These are phyloP conservation scores for Bassia scoparia DNA, from an alignment of 148 eudicot species.

Conservation along the genomic window DNA sequence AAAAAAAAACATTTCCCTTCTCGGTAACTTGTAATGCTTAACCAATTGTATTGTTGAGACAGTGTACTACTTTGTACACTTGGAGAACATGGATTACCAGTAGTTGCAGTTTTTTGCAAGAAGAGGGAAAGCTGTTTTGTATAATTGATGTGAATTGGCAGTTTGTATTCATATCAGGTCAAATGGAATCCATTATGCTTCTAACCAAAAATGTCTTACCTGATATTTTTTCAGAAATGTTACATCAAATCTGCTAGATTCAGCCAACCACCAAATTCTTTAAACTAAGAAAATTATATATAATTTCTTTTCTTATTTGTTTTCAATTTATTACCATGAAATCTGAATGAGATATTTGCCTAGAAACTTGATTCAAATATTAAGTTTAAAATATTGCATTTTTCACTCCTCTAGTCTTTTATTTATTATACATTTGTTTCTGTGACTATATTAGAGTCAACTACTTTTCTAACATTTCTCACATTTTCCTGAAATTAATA, in stretches of 20 bases:
- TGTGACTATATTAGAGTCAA: not conserved
- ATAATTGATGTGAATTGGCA: not conserved
- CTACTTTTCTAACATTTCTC: not conserved
- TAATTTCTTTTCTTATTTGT: not conserved
- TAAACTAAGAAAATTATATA: not conserved
- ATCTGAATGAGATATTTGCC: not conserved
- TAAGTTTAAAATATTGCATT: not conserved
- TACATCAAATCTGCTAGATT: constrained; percentile 19
- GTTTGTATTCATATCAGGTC: not conserved
- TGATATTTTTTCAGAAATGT: constrained; percentile 2
- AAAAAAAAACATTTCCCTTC: too few species aligned
- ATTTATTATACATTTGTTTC: too few species aligned
- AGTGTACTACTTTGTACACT: too few species aligned
- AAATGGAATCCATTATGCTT: constrained; percentile 13
- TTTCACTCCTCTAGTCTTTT: not conserved
- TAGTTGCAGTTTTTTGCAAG: too few species aligned
- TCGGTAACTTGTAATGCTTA: too few species aligned
- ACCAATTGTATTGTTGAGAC: too few species aligned
- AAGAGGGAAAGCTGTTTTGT: not conserved
- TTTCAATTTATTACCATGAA: constrained; percentile 8
- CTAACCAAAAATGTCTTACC: not conserved
- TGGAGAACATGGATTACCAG: too few species aligned
- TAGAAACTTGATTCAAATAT: not conserved
- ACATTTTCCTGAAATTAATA: not conserved
- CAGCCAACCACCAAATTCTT: not conserved